These are phyloP conservation scores for Moesziomyces aphidis DNA, from an alignment of 1,284 basidiomycete species.

Conservation along the genomic window DNA sequence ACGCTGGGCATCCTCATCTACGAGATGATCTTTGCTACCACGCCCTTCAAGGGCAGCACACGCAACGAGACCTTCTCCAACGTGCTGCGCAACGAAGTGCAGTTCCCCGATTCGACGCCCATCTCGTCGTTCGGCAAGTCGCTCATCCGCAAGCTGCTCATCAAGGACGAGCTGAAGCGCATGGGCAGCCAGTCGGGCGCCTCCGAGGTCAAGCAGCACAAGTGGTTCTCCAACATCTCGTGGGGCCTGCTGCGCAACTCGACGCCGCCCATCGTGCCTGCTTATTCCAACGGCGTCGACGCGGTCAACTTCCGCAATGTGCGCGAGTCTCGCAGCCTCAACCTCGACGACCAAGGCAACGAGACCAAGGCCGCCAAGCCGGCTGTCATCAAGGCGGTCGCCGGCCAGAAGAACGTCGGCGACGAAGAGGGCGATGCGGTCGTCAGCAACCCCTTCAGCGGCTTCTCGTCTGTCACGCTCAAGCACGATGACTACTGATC, in stretches of 20 bases:
- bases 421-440: slow-evolving; percentile 66
- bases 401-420: slow-evolving; percentile 58
- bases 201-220: slow-evolving; percentile 98
- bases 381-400: slow-evolving; percentile 54
- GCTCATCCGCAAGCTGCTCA: slow-evolving; percentile 85
- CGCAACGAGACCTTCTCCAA: slow-evolving; percentile 96
- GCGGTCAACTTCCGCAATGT: slow-evolving; percentile 90
- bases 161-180: slow-evolving; percentile 91
- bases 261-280: slow-evolving; percentile 91
- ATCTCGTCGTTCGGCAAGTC: slow-evolving; percentile 85
- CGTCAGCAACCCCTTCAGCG: slow-evolving; percentile 60
- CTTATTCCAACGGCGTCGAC: slow-evolving; percentile 81
- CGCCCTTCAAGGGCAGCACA: slow-evolving; percentile 96
- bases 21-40: slow-evolving; percentile 99
- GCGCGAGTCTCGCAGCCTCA: slow-evolving; percentile 88
- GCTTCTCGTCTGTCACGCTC: slow-evolving; percentile 59
- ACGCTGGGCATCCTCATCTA: slow-evolving; percentile 97
- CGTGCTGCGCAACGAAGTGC: slow-evolving; percentile 86
- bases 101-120: slow-evolving; percentile 86
- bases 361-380: slow-evolving; percentile 72
- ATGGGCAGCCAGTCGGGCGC: slow-evolving; percentile 92
- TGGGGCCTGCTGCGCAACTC: slow-evolving; percentile 95
- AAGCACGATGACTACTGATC: slow-evolving; percentile 55
- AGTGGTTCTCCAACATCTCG: slow-evolving; percentile 95
- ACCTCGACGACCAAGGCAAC: slow-evolving; percentile 75